These are phyloP conservation scores for Oryza glaberrima DNA, from an alignment of 176 grass and related monocot species.

Conservation along the genomic window DNA sequence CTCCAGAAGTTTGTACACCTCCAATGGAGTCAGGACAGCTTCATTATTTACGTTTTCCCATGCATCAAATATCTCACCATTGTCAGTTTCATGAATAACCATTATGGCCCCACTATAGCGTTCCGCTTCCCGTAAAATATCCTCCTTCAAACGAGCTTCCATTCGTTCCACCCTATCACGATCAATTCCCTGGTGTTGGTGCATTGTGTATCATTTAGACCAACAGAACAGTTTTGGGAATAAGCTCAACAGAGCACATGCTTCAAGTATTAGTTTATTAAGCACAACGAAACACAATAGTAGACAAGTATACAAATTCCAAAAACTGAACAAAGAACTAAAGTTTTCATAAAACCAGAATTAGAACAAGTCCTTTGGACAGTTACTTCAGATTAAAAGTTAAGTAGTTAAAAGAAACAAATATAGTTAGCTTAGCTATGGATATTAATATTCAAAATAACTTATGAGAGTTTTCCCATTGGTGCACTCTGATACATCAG, in stretches of 20 bases:
- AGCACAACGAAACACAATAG: conserved; percentile 33
- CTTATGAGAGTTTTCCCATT: not conserved
- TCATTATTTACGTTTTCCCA: conserved; percentile 87
- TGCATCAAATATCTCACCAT: conserved; percentile 87
- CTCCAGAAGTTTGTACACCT: conserved; percentile 88
- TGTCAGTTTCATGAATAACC: conserved; percentile 91
- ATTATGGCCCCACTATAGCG: conserved; percentile 80
- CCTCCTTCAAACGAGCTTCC: conserved; percentile 97
- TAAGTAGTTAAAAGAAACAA: conserved; percentile 27
- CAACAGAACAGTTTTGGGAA: conserved; percentile 15
- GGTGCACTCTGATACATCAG: not conserved
- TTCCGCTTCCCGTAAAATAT: conserved; percentile 87
- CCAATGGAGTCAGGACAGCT: conserved; percentile 88
- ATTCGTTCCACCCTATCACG: conserved; percentile 92
- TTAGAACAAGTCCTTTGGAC: not conserved
- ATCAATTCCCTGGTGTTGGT: conserved; percentile 74
- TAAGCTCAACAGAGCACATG: conserved; percentile 1
- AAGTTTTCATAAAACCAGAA: conserved; percentile 18
- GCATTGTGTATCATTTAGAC: conserved; percentile 32
- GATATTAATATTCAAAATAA: conserved; percentile 20
- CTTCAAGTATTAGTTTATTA: conserved; percentile 27
- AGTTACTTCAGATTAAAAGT: conserved; percentile 29
- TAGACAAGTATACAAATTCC: conserved; percentile 23
- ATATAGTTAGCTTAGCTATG: conserved; percentile 16
- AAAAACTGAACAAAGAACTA: conserved; percentile 26